A percentile compares a stretch with the other conserved stretches of the same genome.
These are phyloP conservation scores for Rhododendron vialii DNA, from an alignment of 148 eudicot species.

Conservation along the genomic window DNA sequence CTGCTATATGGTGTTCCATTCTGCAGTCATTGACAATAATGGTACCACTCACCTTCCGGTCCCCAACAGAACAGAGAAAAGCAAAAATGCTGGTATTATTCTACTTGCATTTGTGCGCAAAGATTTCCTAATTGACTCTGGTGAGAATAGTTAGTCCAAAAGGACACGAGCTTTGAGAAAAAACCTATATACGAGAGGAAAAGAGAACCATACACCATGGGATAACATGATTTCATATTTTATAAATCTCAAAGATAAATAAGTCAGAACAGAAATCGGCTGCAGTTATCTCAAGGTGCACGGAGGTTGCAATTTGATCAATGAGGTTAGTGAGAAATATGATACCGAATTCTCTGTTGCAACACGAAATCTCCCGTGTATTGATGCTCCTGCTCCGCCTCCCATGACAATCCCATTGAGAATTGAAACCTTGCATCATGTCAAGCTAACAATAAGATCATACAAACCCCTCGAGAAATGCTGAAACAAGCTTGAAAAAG, in stretches of 20 bases:
- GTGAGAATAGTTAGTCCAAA: not conserved
- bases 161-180: not conserved
- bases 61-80: not conserved
- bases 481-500: not conserved
- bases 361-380: conserved; percentile 91
- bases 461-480: not conserved
- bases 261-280: not conserved
- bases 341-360: conserved; percentile 90
- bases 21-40: not conserved
- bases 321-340: not conserved
- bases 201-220: not conserved
- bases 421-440: conserved; percentile 67
- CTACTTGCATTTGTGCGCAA: not conserved
- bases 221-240: not conserved
- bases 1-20: not conserved
- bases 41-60: not conserved
- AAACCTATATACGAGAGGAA: not conserved
- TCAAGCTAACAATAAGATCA: not conserved
- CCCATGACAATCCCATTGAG: conserved; percentile 96
- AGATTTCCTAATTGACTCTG: not conserved
- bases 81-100: not conserved
- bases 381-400: conserved; percentile 89
- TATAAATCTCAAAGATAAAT: not conserved
- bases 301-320: not conserved
- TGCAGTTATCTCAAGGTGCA: not conserved